Evolutionary conservation across 768 basidiomycete species (phyloP).

Genomic region (Tylopilus felleus): DNA sequence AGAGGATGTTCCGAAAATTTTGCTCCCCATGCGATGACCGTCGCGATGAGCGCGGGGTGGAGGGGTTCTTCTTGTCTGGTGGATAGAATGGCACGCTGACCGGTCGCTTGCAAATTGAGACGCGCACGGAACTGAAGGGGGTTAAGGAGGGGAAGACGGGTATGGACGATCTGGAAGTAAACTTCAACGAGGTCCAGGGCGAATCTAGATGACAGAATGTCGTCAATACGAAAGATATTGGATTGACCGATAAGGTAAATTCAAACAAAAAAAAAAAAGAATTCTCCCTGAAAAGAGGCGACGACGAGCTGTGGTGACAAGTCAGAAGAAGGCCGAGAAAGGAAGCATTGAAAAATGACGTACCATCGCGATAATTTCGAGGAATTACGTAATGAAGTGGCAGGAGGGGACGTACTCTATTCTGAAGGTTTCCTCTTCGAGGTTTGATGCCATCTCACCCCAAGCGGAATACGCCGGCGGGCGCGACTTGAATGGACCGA

Average conservation of each 20-base stretch:
- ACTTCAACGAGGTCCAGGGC: constrained; percentile 92
- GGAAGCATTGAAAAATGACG: constrained; percentile 21
- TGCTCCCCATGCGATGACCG: constrained; percentile 87
- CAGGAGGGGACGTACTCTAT: constrained; percentile 68
- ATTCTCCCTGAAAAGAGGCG: constrained; percentile 9
- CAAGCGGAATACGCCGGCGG: constrained; percentile 60
- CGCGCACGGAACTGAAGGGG: constrained; percentile 76
- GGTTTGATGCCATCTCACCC: constrained; percentile 70
- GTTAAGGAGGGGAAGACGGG: constrained; percentile 83
- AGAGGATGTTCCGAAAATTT: constrained; percentile 92
- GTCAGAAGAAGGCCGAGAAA: constrained; percentile 23
- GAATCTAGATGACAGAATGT: constrained; percentile 51
- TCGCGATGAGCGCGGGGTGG: constrained; percentile 77
- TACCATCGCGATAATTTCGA: constrained; percentile 18
- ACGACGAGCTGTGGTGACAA: constrained; percentile 9
- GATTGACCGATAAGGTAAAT: constrained; percentile 28
- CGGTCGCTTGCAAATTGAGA: constrained; percentile 43
- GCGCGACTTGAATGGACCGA: constrained; percentile 31
- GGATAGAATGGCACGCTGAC: constrained; percentile 21
- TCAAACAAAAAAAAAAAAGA: constrained; percentile 23
- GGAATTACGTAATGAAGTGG: constrained; percentile 30
- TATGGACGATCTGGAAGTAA: constrained; percentile 90
- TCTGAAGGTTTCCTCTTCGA: constrained; percentile 71
- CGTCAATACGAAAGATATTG: constrained; percentile 10
- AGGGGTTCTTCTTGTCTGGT: constrained; percentile 41